A percentile compares a stretch with the other conserved stretches of the same genome.
Conservation (phyloP, 306 rosid genomes). For the Castanospermum australe region DNA sequence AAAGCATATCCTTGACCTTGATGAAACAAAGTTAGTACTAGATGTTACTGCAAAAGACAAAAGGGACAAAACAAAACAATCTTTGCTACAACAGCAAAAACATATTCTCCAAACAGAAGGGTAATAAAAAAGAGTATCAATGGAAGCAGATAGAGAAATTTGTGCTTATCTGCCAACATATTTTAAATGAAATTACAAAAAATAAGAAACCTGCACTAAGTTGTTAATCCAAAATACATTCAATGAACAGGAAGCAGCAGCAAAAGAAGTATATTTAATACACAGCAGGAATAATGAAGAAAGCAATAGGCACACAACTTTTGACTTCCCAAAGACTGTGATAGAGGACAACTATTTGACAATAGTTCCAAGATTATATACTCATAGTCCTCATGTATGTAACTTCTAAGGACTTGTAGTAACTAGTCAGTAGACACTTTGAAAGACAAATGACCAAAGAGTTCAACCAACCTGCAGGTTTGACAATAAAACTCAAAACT, state of each 20-base stretch:
- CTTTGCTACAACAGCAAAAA: neutral
- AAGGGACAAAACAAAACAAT: neutral
- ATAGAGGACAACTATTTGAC: slow-evolving; percentile 6
- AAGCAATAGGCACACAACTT: neutral
- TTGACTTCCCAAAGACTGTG: neutral
- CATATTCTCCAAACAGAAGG: neutral
- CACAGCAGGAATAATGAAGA: neutral
- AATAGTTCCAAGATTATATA: slow-evolving; percentile 16
- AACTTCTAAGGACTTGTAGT: slow-evolving; percentile 5
- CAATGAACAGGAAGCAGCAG: neutral
- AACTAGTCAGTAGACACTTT: slow-evolving; percentile 8
- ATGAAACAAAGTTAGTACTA: slow-evolving; percentile 19
- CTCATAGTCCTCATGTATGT: neutral
- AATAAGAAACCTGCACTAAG: neutral
- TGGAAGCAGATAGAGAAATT: neutral
- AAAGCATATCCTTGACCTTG: slow-evolving; percentile 88
- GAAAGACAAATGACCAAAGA: slow-evolving; percentile 9
- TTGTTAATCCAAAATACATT: neutral
- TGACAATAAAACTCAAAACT: slow-evolving; percentile 92
- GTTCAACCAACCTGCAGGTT: slow-evolving; percentile 84
- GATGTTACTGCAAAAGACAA: neutral
- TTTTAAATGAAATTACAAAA: neutral
- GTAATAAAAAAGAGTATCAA: neutral
- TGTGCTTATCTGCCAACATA: neutral
- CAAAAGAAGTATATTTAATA: neutral